Percentiles rank a stretch among this genome's conserved stretches.
Evolutionary conservation across 1,284 basidiomycete species (phyloP).

Genomic region (Leccinum angustisporum): DNA sequence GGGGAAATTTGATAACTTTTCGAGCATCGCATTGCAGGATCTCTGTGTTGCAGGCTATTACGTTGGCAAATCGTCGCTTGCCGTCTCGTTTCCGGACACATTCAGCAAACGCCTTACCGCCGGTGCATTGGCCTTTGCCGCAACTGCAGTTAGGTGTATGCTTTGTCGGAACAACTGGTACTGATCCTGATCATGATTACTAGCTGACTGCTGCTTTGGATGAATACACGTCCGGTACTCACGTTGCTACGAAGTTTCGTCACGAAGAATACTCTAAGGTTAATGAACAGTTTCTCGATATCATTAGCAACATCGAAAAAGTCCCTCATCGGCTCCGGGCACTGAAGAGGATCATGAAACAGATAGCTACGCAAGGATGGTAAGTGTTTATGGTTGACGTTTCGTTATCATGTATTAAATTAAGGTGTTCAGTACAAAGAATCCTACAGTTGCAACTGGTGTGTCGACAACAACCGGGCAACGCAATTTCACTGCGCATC

Average conservation of each 20-base stretch:
- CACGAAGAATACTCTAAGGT: neutral
- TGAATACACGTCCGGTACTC: neutral
- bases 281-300: neutral
- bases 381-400: neutral
- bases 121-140: neutral
- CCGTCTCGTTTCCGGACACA: neutral
- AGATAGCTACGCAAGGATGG: neutral
- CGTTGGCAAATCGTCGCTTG: neutral
- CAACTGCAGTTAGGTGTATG: neutral
- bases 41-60: neutral
- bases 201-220: neutral
- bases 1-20: neutral
- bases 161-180: neutral
- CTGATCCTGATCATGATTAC: neutral
- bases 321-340: neutral
- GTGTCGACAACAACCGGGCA: neutral
- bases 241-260: neutral
- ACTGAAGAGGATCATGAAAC: neutral
- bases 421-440: neutral
- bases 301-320: neutral
- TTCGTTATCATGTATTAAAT: neutral
- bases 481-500: neutral
- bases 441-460: neutral
- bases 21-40: neutral
- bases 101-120: neutral